Percentiles rank a stretch among this genome's conserved stretches.
Conservation (phyloP, 2,329 filamentous ascomycete species). For the Orbilia quercus region DNA sequence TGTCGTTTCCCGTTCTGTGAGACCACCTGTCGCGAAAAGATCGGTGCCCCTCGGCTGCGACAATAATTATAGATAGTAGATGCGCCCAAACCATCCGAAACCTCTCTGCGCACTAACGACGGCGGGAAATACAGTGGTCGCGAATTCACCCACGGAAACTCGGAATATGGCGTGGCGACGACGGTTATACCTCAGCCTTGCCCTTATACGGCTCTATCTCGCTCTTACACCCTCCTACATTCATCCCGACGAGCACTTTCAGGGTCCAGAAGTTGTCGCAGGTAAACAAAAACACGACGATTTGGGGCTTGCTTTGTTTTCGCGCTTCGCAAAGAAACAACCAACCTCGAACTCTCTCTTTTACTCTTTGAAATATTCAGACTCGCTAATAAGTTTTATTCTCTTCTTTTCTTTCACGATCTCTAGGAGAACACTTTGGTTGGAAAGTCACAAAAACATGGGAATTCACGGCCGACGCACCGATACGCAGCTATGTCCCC, state of each 20-base stretch:
- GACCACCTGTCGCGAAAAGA: not conserved
- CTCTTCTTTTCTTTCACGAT: too few species aligned
- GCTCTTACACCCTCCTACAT: constrained; percentile 94
- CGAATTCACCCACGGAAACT: constrained; percentile 56
- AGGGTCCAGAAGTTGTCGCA: constrained; percentile 95
- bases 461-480: constrained; percentile 90
- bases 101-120: not conserved
- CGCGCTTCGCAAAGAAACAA: too few species aligned
- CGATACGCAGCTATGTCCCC: constrained; percentile 95
- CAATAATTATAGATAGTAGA: too few species aligned
- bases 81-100: not conserved
- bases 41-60: not conserved
- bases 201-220: constrained; percentile 90
- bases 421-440: constrained; percentile 84
- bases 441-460: constrained; percentile 91
- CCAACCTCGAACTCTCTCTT: too few species aligned
- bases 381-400: constrained; percentile 12
- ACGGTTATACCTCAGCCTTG: constrained; percentile 83
- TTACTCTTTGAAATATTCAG: not conserved
- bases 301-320: not conserved
- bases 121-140: not conserved
- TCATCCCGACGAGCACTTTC: constrained; percentile 98
- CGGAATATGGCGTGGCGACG: constrained; percentile 77
- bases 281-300: constrained; percentile 68
- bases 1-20: not conserved